Conservation (phyloP, 2,329 filamentous ascomycete genomes). For the Mycosphaerella sp. region DNA sequence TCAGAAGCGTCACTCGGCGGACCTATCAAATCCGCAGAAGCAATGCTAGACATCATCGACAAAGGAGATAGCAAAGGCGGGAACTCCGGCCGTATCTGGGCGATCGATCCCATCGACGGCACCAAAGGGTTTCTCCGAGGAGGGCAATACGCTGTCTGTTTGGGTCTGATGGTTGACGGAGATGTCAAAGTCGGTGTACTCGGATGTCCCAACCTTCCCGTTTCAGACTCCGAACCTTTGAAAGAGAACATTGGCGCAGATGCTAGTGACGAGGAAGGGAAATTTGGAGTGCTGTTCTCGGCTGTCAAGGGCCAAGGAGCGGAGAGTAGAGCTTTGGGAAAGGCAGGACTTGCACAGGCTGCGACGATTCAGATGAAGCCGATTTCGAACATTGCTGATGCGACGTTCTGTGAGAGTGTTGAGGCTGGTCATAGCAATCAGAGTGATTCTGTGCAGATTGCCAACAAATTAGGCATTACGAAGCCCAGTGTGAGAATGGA, state of each 20-base stretch:
- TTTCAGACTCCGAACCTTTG: conserved; percentile 69
- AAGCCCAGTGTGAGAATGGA: conserved; percentile 91
- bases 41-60: conserved; percentile 56
- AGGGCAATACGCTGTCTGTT: conserved; percentile 93
- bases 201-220: conserved; percentile 88
- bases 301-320: conserved; percentile 75
- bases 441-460: conserved; percentile 78
- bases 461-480: conserved; percentile 77
- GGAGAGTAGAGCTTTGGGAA: conserved; percentile 64
- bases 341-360: conserved; percentile 47
- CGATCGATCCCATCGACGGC: conserved; percentile 94
- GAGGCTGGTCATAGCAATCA: conserved; percentile 90
- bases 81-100: conserved; percentile 76
- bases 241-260: conserved; percentile 67
- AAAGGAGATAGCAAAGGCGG: conserved; percentile 64
- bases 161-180: conserved; percentile 86
- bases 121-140: conserved; percentile 96
- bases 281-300: conserved; percentile 75
- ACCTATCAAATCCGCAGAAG: conserved; percentile 57
- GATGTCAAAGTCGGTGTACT: conserved; percentile 91
- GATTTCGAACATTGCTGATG: conserved; percentile 65
- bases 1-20: conserved; percentile 66
- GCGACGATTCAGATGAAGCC: conserved; percentile 73
- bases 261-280: conserved; percentile 65
- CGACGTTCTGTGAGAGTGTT: conserved; percentile 94